Conservation (phyloP, 148 eudicot species). For the Simmondsia chinensis region DNA sequence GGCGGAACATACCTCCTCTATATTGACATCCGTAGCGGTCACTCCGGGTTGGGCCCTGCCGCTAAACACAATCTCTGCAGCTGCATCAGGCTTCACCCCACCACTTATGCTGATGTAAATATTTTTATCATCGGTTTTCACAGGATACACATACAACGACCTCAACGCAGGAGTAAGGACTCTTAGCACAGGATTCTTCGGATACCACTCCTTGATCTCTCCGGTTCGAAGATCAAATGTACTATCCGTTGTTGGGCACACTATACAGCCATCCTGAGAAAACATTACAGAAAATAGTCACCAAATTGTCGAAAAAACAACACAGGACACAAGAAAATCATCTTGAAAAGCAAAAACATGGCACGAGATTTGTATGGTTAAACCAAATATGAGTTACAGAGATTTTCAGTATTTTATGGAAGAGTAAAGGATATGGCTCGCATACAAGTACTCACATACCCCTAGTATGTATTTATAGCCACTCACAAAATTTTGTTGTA, state of each 20-base stretch:
- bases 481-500: too few species aligned
- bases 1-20: constrained; percentile 59
- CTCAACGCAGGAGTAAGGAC: constrained; percentile 82
- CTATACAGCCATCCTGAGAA: constrained; percentile 85
- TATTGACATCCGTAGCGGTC: constrained; percentile 80
- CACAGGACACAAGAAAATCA: not conserved
- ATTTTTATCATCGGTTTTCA: constrained; percentile 64
- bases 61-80: constrained; percentile 86
- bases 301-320: not conserved
- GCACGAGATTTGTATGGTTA: too few species aligned
- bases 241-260: constrained; percentile 95
- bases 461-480: too few species aligned
- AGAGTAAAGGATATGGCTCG: too few species aligned
- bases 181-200: constrained; percentile 85
- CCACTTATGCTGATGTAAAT: constrained; percentile 67
- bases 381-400: too few species aligned
- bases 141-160: constrained; percentile 60
- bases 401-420: too few species aligned
- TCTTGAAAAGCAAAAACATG: too few species aligned
- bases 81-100: constrained; percentile 33
- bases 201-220: constrained; percentile 84
- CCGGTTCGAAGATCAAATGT: constrained; percentile 86
- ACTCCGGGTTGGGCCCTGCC: constrained; percentile 91
- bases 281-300: not conserved
- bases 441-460: too few species aligned